Evolutionary conservation across 352 stramenopile genomes (phyloP), one percentile per base, ranked within the genome.

Genomic region (Phytophthora constricta): DNA sequence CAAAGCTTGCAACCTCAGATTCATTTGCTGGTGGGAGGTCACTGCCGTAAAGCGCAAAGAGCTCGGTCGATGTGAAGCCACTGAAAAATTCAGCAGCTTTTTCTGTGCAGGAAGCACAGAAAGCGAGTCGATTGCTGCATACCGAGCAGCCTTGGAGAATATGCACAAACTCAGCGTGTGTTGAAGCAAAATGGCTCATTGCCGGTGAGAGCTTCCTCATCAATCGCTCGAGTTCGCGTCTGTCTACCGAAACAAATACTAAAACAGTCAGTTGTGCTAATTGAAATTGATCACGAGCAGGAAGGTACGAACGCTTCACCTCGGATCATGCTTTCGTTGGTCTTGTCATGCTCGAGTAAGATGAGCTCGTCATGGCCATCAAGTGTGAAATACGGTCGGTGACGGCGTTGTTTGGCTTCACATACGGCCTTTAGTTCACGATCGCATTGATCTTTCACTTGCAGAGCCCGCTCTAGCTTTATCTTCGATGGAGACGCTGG

Each of bases 41-140:
- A 2, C 53, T 76, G 1, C 80, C 72, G 58, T 93, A 93, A 22
- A 89, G 63, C 19, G 68, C 59, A 25, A 82, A 68, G 33, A 93
- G 69, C 65, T 93, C 84, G 0, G 70, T 7, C 13, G 62, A 64
- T 7, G 82, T 77, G 66, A 86, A 87, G 4, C 79, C 79, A 5
- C 65, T 74, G 48, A 91, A 91, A 70, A 87, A 93, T 58, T 91
- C 84, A 66, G 70, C 77, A 17, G 82, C 73, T 22, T 77, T 80
- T 20, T 68, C 62, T 2, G 74, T 64, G 60, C 84, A 93, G 2
- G 65, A 37, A 16, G 49, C 11, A 26, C 84, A 93, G 74, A 90
- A 91, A 4, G 72, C 72, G 33, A 81, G 57, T 49, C 84, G 84
- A 23, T 73, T 72, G 48, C 74, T 79, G 62, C 84, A 93, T n/a